Evolutionary conservation across 805 yeast species (phyloP).

Genomic region (Soucietia sequanensis): DNA sequence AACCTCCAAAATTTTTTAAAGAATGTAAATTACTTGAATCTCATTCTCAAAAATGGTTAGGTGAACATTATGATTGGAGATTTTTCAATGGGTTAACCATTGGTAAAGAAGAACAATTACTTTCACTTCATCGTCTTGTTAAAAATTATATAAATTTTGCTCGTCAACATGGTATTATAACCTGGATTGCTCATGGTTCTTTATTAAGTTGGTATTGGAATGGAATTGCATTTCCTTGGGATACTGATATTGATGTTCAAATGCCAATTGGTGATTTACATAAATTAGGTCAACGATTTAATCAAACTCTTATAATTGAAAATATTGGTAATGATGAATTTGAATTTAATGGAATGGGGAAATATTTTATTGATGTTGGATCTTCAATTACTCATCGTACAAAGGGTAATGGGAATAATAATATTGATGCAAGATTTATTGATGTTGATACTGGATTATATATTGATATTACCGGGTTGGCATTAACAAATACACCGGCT

Average conservation of each 20-base stretch:
- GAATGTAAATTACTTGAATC: constrained; percentile 22
- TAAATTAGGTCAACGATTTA: constrained; percentile 45
- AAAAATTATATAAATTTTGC: constrained; percentile 54
- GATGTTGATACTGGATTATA: constrained; percentile 69
- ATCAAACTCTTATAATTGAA: constrained; percentile 50
- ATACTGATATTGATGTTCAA: constrained; percentile 64
- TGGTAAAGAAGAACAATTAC: constrained; percentile 32
- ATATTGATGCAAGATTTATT: constrained; percentile 71
- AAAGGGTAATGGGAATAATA: constrained; percentile 58
- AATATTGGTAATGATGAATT: constrained; percentile 19
- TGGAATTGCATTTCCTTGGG: constrained; percentile 66
- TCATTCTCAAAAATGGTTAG: constrained; percentile 16
- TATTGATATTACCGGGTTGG: constrained; percentile 70
- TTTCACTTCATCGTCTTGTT: constrained; percentile 47
- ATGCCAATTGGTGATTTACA: constrained; percentile 51
- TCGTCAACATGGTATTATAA: constrained; percentile 41
- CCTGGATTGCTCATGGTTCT: constrained; percentile 70
- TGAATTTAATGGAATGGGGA: constrained; percentile 50
- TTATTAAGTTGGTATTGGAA: constrained; percentile 65
- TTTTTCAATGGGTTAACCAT: constrained; percentile 28
- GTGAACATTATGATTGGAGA: constrained; percentile 42
- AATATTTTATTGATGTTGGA: constrained; percentile 48
- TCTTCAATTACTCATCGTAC: constrained; percentile 53
- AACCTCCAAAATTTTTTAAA: constrained; percentile 29
- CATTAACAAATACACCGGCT: constrained; percentile 38